Conservation (phyloP, 2,329 filamentous ascomycete species). For the Xylaria sp. region DNA sequence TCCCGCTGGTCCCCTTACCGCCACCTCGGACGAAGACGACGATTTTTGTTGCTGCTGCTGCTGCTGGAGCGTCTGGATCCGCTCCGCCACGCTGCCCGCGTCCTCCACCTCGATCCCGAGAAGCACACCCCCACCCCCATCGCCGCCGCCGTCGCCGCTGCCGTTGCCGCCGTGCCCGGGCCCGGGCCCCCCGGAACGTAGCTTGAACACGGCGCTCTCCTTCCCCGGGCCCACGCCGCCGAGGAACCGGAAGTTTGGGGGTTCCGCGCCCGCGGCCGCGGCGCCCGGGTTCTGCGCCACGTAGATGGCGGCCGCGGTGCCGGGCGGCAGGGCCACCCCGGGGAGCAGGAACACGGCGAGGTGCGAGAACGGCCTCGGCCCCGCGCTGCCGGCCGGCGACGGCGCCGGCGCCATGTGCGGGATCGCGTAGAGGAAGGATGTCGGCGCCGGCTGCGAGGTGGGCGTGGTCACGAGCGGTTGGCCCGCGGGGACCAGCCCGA, state of each 20-base stretch:
- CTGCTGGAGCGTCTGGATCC: conserved; percentile 39
- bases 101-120: conserved; percentile 85
- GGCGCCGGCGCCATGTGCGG: conserved; percentile 45
- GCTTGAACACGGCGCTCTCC: conserved; percentile 87
- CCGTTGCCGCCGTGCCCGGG: conserved; percentile 28
- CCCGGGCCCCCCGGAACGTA: conserved; percentile 41
- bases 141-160: background rate
- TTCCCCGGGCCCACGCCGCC: conserved; percentile 90
- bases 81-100: conserved; percentile 66
- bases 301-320: conserved; percentile 88
- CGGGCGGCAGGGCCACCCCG: conserved; percentile 69
- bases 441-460: conserved; percentile 46
- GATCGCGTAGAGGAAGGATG: conserved; percentile 56
- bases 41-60: conserved; percentile 27
- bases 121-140: conserved; percentile 53
- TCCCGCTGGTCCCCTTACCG: conserved; percentile 6
- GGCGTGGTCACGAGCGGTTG: conserved; percentile 60
- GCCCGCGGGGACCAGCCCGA: conserved; percentile 64
- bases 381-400: conserved; percentile 19
- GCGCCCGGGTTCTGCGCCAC: conserved; percentile 57
- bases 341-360: conserved; percentile 90
- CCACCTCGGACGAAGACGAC: too few species aligned
- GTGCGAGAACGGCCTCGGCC: conserved; percentile 67
- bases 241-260: conserved; percentile 75
- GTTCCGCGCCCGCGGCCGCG: conserved; percentile 45